Evolutionary conservation across 139 green algal genomes (phyloP).

Genomic region (Closterium sp.): DNA sequence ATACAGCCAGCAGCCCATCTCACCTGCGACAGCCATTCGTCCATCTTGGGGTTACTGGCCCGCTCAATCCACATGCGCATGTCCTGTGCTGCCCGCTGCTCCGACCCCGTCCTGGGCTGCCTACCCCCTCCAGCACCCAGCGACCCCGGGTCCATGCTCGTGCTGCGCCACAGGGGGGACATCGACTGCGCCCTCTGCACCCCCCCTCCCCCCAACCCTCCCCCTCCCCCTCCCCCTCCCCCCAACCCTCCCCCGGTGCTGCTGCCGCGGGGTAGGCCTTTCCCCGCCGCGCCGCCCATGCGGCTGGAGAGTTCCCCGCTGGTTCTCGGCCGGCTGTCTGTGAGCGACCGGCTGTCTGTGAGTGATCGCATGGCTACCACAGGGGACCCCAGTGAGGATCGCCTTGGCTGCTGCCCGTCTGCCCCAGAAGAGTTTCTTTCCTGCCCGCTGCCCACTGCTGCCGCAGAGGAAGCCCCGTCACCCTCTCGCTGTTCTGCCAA

Average conservation of each 20-base stretch:
- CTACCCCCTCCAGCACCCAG: background rate
- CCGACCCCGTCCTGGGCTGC: background rate
- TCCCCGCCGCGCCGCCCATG: background rate
- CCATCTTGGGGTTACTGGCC: background rate
- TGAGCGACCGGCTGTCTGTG: background rate
- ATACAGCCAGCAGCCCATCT: too few relatives aligned
- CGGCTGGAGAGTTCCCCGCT: background rate
- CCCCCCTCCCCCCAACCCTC: background rate
- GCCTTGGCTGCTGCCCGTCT: too few relatives aligned
- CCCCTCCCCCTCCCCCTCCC: background rate
- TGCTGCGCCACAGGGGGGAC: slow-evolving; percentile 4
- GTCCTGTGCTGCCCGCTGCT: background rate
- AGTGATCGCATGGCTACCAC: background rate
- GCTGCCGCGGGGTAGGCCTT: too few relatives aligned
- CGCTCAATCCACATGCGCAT: slow-evolving; percentile 8
- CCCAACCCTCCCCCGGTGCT: too few relatives aligned
- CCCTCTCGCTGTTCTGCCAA: background rate
- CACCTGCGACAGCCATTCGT: background rate
- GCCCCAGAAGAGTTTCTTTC: too few relatives aligned
- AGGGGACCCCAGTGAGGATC: background rate
- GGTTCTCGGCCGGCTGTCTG: background rate
- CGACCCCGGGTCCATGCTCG: slow-evolving; percentile 2
- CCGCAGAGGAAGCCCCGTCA: background rate
- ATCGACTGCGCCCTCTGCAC: background rate
- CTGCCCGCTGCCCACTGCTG: too few relatives aligned